Base-by-base conservation (phyloP, 257 asterid species). In the Mentha longifolia region DNA sequence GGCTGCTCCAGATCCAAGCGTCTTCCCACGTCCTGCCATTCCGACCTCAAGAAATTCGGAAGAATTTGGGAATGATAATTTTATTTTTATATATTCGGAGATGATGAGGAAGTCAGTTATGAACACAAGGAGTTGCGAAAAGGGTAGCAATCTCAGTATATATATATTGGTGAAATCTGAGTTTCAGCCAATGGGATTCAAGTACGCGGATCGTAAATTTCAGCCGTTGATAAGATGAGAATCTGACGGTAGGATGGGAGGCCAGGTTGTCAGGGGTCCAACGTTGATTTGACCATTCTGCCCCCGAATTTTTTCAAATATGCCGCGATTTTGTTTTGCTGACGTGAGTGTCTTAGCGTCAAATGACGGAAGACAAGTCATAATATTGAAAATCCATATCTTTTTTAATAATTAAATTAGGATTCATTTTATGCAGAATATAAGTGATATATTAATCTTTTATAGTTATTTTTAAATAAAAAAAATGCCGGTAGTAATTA, bases 11-110 rank as follows among this genome's bases (percentile, higher is more conserved):
- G 86, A 82, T 69, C 86, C 86, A 7, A 82, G 84, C 3, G 86
- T 82, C 80, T 82, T 82, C 0, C 86, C 86, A 16, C 86, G 83
- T 0, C 86, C 86, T 0, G 84, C 86, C 86, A 82, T 82, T 52
- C 15, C 15, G 15, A 20, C 52, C 68, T 5, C 35, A 6, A 11
- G 52, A 39, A 45, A 71, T 3, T 67, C 37, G 22, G 55, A 13
- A 6, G 6, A 39, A 15, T 14, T 35, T 4, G 9, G 28, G n/a
- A 13, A 37, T 13, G 10, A 39, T n/a, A n/a, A 31, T 31, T 3
- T 15, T 35, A 13, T 9, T 28, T 1, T 19, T 22, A 22, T 22
- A 22, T 5, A 7, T 11, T 4, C 7, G 2, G 50, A n/a, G 28
- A 8, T 1, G 28, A 33, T 49, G 14, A 49, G 55, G 9, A 28